Percentiles rank a stretch among this genome's conserved stretches.
phyloP scores from a whole-genome alignment of 2,329 filamentous ascomycete species.

The Aspergillus intermedius region DNA sequence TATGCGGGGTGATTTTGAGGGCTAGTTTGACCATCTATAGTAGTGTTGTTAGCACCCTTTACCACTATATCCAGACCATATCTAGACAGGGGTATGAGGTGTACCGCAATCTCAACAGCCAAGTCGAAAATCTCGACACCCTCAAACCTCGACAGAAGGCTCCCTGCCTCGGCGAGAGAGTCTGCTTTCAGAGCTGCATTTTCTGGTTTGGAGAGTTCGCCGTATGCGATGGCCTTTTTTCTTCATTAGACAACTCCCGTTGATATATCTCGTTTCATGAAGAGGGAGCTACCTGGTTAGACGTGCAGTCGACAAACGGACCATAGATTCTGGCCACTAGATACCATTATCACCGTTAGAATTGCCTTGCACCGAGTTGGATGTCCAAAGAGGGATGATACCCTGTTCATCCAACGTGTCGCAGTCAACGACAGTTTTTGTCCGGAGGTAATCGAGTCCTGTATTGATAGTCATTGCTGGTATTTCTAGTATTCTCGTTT shows the following conservation, averaged over 20 bases:
- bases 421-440: slow-evolving; percentile 44
- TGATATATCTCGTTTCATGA: neutral
- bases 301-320: slow-evolving; percentile 50
- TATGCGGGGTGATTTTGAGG: slow-evolving; percentile 44
- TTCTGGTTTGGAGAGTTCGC: slow-evolving; percentile 40
- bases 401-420: slow-evolving; percentile 48
- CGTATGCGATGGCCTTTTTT: slow-evolving; percentile 45
- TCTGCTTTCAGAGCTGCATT: slow-evolving; percentile 23
- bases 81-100: too few species aligned
- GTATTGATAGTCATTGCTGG: slow-evolving; percentile 13
- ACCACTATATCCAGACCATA: too few species aligned
- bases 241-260: neutral
- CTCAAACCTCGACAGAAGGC: slow-evolving; percentile 34
- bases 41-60: neutral
- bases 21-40: slow-evolving; percentile 52
- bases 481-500: too few species aligned
- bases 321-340: slow-evolving; percentile 42
- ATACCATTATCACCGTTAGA: neutral
- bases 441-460: slow-evolving; percentile 39
- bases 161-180: slow-evolving; percentile 18
- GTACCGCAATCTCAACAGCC: slow-evolving; percentile 47
- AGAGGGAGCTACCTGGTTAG: slow-evolving; percentile 42
- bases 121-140: slow-evolving; percentile 42
- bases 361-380: neutral
- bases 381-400: slow-evolving; percentile 12